Conservation (phyloP, 1,139 yeast species). For the Meyerozyma sp. region DNA sequence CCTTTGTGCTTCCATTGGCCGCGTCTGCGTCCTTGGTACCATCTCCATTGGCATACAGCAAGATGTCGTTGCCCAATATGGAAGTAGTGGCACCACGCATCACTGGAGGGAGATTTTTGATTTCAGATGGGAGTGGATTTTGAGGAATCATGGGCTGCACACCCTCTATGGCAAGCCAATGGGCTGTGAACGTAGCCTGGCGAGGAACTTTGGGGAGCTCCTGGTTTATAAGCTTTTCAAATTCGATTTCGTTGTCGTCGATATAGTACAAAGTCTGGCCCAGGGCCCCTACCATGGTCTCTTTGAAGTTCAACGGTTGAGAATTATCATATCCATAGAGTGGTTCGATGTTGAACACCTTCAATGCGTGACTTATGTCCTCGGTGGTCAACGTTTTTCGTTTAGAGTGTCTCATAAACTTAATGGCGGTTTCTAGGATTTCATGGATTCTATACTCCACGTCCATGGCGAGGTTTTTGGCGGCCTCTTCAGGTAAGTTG, state of each 20-base stretch:
- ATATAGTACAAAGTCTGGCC: slow-evolving; percentile 91
- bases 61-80: slow-evolving; percentile 37
- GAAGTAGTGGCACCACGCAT: slow-evolving; percentile 66
- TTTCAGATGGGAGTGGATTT: slow-evolving; percentile 81
- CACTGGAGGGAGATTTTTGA: slow-evolving; percentile 59
- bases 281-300: slow-evolving; percentile 78
- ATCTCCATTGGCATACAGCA: slow-evolving; percentile 19
- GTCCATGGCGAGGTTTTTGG: slow-evolving; percentile 96
- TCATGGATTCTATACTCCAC: slow-evolving; percentile 96
- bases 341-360: slow-evolving; percentile 85
- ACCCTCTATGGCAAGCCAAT: slow-evolving; percentile 98
- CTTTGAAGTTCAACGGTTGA: slow-evolving; percentile 63
- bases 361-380: slow-evolving; percentile 78
- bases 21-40: slow-evolving; percentile 12
- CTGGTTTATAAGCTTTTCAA: slow-evolving; percentile 88
- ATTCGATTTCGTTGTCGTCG: slow-evolving; percentile 88
- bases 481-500: slow-evolving; percentile 83
- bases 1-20: slow-evolving; percentile 12
- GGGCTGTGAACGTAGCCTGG: slow-evolving; percentile 88
- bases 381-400: slow-evolving; percentile 74
- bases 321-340: slow-evolving; percentile 68
- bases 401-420: slow-evolving; percentile 93
- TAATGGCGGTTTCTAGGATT: slow-evolving; percentile 89
- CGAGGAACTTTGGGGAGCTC: slow-evolving; percentile 96
- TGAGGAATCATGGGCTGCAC: slow-evolving; percentile 98